Base-by-base conservation (phyloP, 2,329 filamentous ascomycete species). In the Lasiodiplodia hormozganensis region DNA sequence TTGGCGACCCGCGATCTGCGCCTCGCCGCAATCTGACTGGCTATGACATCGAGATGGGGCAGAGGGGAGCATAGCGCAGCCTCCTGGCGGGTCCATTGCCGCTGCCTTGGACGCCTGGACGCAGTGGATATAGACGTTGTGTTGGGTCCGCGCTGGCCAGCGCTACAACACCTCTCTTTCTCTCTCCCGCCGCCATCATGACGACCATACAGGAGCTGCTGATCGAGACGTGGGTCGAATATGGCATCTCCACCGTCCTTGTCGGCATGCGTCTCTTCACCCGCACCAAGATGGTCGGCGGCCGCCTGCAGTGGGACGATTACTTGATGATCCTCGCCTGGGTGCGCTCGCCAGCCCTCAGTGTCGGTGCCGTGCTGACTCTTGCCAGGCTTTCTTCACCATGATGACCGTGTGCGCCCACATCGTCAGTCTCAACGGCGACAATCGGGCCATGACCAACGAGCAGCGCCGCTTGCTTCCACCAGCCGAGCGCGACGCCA, bases 181-280 rank as follows among this genome's bases (percentile, higher is more conserved):
- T 47, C 23, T 23, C 25, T 28, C n/a, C 34, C 34, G 10, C 34
- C 16, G n/a, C 34, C 31, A 7, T 6, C 11, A 60, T 60, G 38
- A 31, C 57, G 21, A 60, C 57, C 25, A 28, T 60, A 25, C 54
- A 36, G 16, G 34, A 38, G 34, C 11, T 58, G 54, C 34, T 70
- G 40, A 66, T 74, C 3, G 79, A 81, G 65, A 79, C 79, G 73
- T 82, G 79, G 80, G 70, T 74, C 60, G 74, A 81, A 21, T 82
- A 77, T 68, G 67, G 71, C 7, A 51, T 80, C 2, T 79, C 78
- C 1, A 75, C 72, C 25, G 16, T 74, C 0, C 73, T 77, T 56
- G 79, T 81, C 25, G 73, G 72, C 4, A 67, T 75, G 10, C 73
- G 79, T 6, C 68, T 78, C 1, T 77, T 79, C 49, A 76, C 74